phyloP scores from a whole-genome alignment of 257 asterid genomes.

The Jaltomata sinuosa region DNA sequence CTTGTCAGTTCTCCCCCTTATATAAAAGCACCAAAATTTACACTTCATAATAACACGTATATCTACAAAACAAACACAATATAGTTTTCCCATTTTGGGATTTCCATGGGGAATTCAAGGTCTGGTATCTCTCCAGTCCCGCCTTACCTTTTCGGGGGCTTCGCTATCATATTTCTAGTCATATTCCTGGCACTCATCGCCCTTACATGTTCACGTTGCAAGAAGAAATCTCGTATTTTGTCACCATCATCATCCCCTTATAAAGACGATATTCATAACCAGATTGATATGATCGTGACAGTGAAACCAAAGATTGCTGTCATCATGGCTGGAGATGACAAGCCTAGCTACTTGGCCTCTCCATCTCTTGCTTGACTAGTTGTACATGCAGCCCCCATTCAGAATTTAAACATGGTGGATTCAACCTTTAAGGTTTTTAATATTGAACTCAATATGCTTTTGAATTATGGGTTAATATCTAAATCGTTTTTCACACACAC shows the following conservation, averaged over 20 bases:
- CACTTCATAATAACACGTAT: background rate
- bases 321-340: background rate
- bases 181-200: background rate
- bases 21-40: background rate
- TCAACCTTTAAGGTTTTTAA: background rate
- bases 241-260: background rate
- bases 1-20: background rate
- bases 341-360: background rate
- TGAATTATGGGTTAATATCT: too few species aligned
- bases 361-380: background rate
- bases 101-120: background rate
- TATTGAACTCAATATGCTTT: background rate
- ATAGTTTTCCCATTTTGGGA: too few species aligned
- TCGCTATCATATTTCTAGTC: background rate
- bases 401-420: background rate
- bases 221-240: background rate
- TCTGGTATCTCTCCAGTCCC: background rate
- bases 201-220: background rate
- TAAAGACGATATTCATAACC: background rate
- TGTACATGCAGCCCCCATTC: background rate
- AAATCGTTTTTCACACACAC: background rate
- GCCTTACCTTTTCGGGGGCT: background rate
- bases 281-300: background rate
- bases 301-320: background rate
- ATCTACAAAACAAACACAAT: background rate